These are phyloP conservation scores for Colletotrichum trifolii DNA, from an alignment of 2,329 filamentous ascomycete species.

Conservation along the genomic window DNA sequence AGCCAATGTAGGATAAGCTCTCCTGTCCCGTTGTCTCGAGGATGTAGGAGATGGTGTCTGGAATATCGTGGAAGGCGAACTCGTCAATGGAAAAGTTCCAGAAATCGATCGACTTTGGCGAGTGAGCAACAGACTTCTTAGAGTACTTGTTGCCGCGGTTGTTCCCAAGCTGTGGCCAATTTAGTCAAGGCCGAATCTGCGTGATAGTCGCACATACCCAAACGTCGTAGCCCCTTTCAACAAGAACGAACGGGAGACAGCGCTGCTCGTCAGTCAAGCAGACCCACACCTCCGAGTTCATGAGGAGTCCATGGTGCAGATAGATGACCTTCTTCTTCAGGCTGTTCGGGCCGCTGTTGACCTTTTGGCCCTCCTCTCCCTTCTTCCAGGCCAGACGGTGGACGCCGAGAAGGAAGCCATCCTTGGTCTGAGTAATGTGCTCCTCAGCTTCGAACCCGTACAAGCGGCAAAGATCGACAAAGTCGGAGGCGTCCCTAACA, in stretches of 20 bases:
- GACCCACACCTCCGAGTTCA: slow-evolving; percentile 99
- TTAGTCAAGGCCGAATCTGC: slow-evolving; percentile 38
- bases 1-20: slow-evolving; percentile 94
- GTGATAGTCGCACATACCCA: slow-evolving; percentile 73
- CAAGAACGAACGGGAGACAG: slow-evolving; percentile 87
- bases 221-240: slow-evolving; percentile 93
- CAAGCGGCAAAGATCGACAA: slow-evolving; percentile 90
- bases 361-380: slow-evolving; percentile 81
- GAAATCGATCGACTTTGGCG: slow-evolving; percentile 81
- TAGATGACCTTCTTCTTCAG: slow-evolving; percentile 89
- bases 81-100: slow-evolving; percentile 99
- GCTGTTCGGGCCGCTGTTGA: slow-evolving; percentile 78
- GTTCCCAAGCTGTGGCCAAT: slow-evolving; percentile 77
- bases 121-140: slow-evolving; percentile 85
- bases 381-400: slow-evolving; percentile 87
- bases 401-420: slow-evolving; percentile 91
- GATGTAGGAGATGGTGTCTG: slow-evolving; percentile 92
- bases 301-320: slow-evolving; percentile 93
- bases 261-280: slow-evolving; percentile 88
- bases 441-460: slow-evolving; percentile 96
- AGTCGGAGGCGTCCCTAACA: slow-evolving; percentile 88
- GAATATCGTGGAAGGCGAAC: slow-evolving; percentile 97
- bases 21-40: slow-evolving; percentile 83
- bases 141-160: slow-evolving; percentile 99
- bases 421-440: slow-evolving; percentile 92